Evolutionary conservation across 164 flowering plant species (phyloP).

Genomic region (Sedum album): DNA sequence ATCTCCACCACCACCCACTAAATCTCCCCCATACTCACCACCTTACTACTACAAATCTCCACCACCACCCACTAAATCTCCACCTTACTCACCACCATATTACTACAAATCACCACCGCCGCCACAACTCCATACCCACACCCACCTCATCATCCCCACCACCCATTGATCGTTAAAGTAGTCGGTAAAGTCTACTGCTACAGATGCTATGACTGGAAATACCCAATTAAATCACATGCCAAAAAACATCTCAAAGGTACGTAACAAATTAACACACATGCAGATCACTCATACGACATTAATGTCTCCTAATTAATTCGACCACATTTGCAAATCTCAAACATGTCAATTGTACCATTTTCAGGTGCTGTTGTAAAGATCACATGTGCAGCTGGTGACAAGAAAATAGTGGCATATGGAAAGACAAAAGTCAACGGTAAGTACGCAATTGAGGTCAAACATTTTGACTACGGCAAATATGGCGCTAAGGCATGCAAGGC

Average conservation of each 20-base stretch:
- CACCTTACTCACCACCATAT: constrained; percentile 29
- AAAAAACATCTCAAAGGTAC: constrained; percentile 73
- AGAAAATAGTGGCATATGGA: constrained; percentile 47
- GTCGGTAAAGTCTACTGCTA: constrained; percentile 73
- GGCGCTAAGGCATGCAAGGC: constrained; percentile 59
- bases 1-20: constrained; percentile 31
- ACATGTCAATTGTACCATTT: not conserved
- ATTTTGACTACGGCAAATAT: constrained; percentile 40
- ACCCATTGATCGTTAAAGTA: constrained; percentile 42
- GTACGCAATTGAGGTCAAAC: constrained; percentile 41
- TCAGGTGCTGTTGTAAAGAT: constrained; percentile 67
- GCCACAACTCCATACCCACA: constrained; percentile 24
- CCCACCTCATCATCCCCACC: constrained; percentile 18
- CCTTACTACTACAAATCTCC: constrained; percentile 31
- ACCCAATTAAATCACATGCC: constrained; percentile 51
- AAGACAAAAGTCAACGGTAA: constrained; percentile 63
- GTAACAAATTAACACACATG: not conserved
- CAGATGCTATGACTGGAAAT: constrained; percentile 62
- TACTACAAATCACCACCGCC: constrained; percentile 35
- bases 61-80: constrained; percentile 21
- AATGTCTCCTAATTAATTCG: not conserved
- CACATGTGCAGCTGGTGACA: constrained; percentile 48
- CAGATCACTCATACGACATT: not conserved
- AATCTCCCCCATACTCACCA: constrained; percentile 16
- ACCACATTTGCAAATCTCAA: not conserved